Evolutionary conservation across 768 basidiomycete species (phyloP).

Genomic region (Lactarius hatsudake): DNA sequence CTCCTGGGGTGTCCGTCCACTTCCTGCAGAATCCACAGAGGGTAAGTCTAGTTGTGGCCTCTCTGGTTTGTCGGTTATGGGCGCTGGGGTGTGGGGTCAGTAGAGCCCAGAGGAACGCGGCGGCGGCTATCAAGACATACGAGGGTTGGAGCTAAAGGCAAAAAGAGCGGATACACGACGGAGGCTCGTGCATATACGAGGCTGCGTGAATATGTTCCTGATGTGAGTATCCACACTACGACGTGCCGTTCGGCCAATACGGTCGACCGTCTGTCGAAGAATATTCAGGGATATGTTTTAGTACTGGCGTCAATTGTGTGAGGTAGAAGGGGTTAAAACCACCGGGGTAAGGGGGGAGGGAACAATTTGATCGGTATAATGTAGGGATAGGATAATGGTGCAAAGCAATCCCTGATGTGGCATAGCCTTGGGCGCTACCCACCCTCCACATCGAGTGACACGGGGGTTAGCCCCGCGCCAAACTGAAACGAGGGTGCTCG

Average conservation of each 20-base stretch:
- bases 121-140: constrained; percentile 42
- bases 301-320: background rate
- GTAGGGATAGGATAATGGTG: background rate
- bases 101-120: no score
- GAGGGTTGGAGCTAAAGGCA: constrained; percentile 61
- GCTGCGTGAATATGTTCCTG: constrained; percentile 66
- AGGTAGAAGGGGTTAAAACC: constrained; percentile 4
- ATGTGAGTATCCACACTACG: constrained; percentile 68
- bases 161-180: constrained; percentile 70
- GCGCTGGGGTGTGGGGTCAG: constrained; percentile 40
- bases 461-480: constrained; percentile 24
- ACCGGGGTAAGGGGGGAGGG: background rate
- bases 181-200: constrained; percentile 63
- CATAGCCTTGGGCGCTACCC: constrained; percentile 12
- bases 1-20: background rate
- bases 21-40: constrained; percentile 2
- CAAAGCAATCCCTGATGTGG: constrained; percentile 7
- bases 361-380: background rate
- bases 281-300: background rate
- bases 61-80: constrained; percentile 46
- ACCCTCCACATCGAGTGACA: constrained; percentile 8
- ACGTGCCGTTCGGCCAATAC: constrained; percentile 64
- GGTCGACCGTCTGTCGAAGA: constrained; percentile 59
- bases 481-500: constrained; percentile 19
- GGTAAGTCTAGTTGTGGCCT: constrained; percentile 42